A percentile compares a stretch with the other conserved stretches of the same genome.
phyloP scores from a whole-genome alignment of 1,284 basidiomycete genomes.

The Ganoderma leucocontextum region DNA sequence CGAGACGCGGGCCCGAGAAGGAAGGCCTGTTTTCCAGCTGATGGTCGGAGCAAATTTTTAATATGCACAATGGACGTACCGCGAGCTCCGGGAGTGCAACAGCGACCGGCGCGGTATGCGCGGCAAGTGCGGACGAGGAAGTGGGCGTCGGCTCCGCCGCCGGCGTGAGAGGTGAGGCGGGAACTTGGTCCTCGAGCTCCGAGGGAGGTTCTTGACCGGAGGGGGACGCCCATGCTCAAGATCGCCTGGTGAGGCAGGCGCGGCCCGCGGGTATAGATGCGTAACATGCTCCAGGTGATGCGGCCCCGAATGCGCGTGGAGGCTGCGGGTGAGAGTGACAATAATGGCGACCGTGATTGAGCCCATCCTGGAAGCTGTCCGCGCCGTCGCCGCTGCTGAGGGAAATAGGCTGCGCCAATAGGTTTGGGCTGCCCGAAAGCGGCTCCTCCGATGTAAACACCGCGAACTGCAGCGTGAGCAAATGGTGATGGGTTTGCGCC shows the following conservation, averaged over 20 bases:
- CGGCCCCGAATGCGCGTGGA: constrained; percentile 27
- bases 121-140: no score
- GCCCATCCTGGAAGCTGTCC: constrained; percentile 12
- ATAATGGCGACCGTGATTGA: constrained; percentile 26
- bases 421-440: constrained; percentile 33
- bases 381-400: constrained; percentile 25
- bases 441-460: constrained; percentile 26
- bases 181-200: no score
- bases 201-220: no score
- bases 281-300: constrained; percentile 23
- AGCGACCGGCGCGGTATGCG: no score
- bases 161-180: no score
- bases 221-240: constrained; percentile 30
- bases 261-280: constrained; percentile 26
- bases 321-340: constrained; percentile 26
- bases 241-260: constrained; percentile 29
- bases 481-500: constrained; percentile 43
- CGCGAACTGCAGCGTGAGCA: constrained; percentile 48
- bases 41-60: neutral
- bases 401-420: constrained; percentile 27
- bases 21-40: neutral
- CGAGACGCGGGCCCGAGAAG: neutral
- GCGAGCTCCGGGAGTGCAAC: no score
- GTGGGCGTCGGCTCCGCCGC: no score
- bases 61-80: no score